Evolutionary conservation across 352 stramenopile genomes (phyloP), one percentile per base, ranked within the genome.

Genomic region (Phytopythium aichiense): DNA sequence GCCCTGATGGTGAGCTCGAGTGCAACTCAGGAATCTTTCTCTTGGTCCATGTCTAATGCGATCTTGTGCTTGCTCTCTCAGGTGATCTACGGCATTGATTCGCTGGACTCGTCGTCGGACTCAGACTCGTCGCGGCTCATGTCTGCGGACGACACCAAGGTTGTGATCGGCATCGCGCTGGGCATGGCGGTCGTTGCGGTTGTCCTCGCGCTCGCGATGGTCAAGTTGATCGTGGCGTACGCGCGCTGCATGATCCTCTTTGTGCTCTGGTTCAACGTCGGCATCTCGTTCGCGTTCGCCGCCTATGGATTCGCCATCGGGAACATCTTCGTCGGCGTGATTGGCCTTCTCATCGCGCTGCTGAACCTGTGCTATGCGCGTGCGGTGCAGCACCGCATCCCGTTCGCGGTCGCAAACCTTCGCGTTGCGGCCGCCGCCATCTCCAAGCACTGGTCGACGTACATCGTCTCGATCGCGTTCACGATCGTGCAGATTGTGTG

Each of bases 331-430:
- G 69, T 93, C 53, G 85, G 77, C 52, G 69, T 94, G 33, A 66
- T 95, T 45, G 79, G 75, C 25, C 33, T 63, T 16, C 72, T 94
- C 37, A 72, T 94, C 58, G 84, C 72, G 2, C 57, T 94, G 52
- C 60, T 95, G 43, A 85, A 78, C 56, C 61, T 94, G 53, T 95
- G 87, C 76, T 98, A 98, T 77, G 81, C 89, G 8, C 88, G 77
- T 33, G 73, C 80, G 1, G 86, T 96, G 45, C 67, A 86, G 84
- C 62, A 96, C 74, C 87, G 91, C 42, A 98, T 99, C 65, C 91
- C 94, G 28, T 98, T 98, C 69, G 95, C 95, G 5, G 84, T 92
- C 15, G 89, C 93, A 22, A 98, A 98, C 68, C 71, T 99, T 38
- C 76, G 80, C 23, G 89, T 95, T 12, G 94, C 89, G 1, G 79